These are phyloP conservation scores for Carallia pectinifolia DNA, from an alignment of 345 rosid species.

Conservation along the genomic window DNA sequence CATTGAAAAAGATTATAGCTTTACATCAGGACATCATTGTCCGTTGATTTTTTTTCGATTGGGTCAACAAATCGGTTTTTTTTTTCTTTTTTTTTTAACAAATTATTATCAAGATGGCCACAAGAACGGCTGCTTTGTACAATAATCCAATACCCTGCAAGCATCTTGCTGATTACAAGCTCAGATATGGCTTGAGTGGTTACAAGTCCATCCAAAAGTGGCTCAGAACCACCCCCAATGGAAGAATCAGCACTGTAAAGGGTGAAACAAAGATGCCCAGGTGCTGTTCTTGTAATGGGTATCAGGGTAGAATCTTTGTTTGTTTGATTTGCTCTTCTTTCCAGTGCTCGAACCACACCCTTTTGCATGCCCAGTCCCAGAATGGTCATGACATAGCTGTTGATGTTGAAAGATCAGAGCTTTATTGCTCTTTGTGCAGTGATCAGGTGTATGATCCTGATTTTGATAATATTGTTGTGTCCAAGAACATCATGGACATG, in stretches of 20 bases:
- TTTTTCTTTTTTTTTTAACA: neutral
- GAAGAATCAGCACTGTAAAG: conserved; percentile 47
- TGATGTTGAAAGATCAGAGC: conserved; percentile 32
- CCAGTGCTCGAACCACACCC: conserved; percentile 21
- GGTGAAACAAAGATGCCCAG: conserved; percentile 41
- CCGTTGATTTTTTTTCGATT: conserved; percentile 11
- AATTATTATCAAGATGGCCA: conserved; percentile 39
- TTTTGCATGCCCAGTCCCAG: conserved; percentile 19
- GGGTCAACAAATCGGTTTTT: neutral
- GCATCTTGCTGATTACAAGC: conserved; percentile 80
- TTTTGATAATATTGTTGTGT: conserved; percentile 29
- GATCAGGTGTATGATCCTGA: conserved; percentile 36
- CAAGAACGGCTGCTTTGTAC: conserved; percentile 39
- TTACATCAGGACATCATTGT: neutral
- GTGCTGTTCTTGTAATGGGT: conserved; percentile 60
- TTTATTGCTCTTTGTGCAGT: conserved; percentile 25
- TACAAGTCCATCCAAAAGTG: conserved; percentile 48
- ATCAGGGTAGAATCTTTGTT: conserved; percentile 33
- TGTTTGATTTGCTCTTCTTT: conserved; percentile 25
- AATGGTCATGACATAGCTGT: conserved; percentile 26
- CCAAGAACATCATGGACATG: conserved; percentile 21
- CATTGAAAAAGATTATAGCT: neutral
- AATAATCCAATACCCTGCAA: conserved; percentile 60
- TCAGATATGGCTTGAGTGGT: conserved; percentile 52
- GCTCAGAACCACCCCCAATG: conserved; percentile 45